Percentiles rank a stretch among this genome's conserved stretches.
Evolutionary conservation across 2,329 filamentous ascomycete genomes (phyloP).

Genomic region (Fusarium chlamydosporum): DNA sequence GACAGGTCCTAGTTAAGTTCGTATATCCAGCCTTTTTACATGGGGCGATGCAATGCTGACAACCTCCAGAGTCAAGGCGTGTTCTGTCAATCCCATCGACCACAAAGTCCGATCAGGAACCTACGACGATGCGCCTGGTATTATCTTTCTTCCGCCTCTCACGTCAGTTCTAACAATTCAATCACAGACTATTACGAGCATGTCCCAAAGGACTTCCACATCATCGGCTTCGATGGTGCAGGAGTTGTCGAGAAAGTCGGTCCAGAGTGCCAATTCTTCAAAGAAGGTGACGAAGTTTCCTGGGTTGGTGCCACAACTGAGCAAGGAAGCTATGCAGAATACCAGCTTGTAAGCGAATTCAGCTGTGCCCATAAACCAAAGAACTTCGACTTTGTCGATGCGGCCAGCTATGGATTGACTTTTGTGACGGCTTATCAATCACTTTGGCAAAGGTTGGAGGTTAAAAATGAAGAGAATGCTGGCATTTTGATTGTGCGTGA

Average conservation of each 20-base stretch:
- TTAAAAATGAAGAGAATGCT: not conserved
- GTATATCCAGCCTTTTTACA: not conserved
- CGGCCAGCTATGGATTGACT: not conserved
- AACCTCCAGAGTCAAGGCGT: not conserved
- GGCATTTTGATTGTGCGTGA: conserved; percentile 5
- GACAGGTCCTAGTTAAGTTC: not conserved
- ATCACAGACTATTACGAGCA: not conserved
- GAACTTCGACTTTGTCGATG: not conserved
- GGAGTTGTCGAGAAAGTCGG: not conserved
- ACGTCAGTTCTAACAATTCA: not conserved
- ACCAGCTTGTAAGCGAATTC: not conserved
- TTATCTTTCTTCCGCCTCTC: accelerated
- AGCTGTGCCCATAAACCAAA: not conserved
- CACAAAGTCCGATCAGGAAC: conserved; percentile 9
- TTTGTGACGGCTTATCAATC: conserved; percentile 13
- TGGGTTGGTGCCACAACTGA: conserved; percentile 4
- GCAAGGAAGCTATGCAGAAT: not conserved
- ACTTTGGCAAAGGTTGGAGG: not conserved
- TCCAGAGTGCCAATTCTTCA: not conserved
- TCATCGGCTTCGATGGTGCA: conserved; percentile 4
- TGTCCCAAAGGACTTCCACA: not conserved
- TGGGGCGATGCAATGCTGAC: accelerated
- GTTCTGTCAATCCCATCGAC: conserved; percentile 9
- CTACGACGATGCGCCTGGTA: conserved; percentile 5
- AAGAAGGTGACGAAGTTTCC: conserved; percentile 3